Percentiles rank a stretch among this genome's conserved stretches.
Conservation (phyloP, 192 early-diverging fungal genomes). For the Coemansia nantahalensis region DNA sequence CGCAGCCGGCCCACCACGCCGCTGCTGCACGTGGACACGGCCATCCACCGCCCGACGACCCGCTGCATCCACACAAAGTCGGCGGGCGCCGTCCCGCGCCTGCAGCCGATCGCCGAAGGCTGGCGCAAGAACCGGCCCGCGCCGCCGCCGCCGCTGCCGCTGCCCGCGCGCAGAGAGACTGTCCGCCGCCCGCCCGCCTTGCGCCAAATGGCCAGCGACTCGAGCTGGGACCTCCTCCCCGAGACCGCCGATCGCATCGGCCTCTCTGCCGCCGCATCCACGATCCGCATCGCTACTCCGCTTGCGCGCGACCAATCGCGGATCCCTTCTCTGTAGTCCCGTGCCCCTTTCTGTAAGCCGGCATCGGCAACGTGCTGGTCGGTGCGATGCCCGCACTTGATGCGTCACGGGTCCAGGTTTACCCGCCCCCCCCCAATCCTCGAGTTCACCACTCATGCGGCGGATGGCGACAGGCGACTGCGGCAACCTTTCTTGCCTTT, state of each 20-base stretch:
- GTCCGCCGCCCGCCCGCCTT: not conserved
- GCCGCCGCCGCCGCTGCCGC: not conserved
- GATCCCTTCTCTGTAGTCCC: too few relatives aligned
- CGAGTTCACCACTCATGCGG: too few relatives aligned
- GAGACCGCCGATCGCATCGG: conserved; percentile 1
- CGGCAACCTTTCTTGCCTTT: too few relatives aligned
- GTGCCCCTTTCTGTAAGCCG: too few relatives aligned
- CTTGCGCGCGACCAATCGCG: too few relatives aligned
- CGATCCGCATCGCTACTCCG: too few relatives aligned
- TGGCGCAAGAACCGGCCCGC: not conserved
- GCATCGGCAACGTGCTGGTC: too few relatives aligned
- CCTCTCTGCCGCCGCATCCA: not conserved
- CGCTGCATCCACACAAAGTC: conserved; percentile 4
- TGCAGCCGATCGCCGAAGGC: conserved; percentile 16
- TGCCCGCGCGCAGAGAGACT: not conserved
- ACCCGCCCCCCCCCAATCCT: too few relatives aligned
- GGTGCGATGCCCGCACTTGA: too few relatives aligned
- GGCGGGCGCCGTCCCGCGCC: conserved; percentile 7
- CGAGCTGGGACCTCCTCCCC: conserved; percentile 13
- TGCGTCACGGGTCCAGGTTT: too few relatives aligned
- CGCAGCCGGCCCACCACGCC: not conserved
- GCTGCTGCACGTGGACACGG: not conserved
- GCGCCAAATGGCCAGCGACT: not conserved
- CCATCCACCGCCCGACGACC: not conserved
- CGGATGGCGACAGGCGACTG: too few relatives aligned